phyloP scores from a whole-genome alignment of 441 rosid species.

The Populus hybrid region DNA sequence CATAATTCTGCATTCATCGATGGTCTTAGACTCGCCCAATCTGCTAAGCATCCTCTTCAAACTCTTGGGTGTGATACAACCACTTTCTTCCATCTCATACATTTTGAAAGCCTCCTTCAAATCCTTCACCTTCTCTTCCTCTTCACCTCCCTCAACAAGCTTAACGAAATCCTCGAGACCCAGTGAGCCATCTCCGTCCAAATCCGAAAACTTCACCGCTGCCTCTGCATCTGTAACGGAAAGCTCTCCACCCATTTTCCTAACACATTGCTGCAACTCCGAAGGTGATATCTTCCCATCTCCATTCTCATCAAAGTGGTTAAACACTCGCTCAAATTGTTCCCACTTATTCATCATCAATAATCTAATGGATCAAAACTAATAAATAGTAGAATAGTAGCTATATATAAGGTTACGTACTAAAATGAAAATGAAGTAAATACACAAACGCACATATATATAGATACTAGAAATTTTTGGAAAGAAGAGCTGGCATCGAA shows the following conservation, averaged over 20 bases:
- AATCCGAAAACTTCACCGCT: conserved; percentile 29
- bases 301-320: conserved; percentile 45
- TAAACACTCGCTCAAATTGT: conserved; percentile 40
- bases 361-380: neutral
- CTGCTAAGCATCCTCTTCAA: conserved; percentile 68
- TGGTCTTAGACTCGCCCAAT: conserved; percentile 44
- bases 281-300: conserved; percentile 56
- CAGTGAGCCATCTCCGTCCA: conserved; percentile 47
- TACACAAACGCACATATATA: neutral
- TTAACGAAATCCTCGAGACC: conserved; percentile 62
- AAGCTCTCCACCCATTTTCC: conserved; percentile 40
- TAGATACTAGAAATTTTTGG: neutral
- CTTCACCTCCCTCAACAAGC: conserved; percentile 51
- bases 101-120: conserved; percentile 58
- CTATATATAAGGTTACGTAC: neutral
- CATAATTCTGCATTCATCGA: conserved; percentile 53
- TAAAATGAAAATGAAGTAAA: neutral
- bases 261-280: conserved; percentile 45
- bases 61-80: conserved; percentile 65
- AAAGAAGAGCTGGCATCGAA: neutral
- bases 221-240: conserved; percentile 30
- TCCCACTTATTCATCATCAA: conserved; percentile 22
- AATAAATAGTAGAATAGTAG: neutral
- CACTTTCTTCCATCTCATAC: conserved; percentile 54
- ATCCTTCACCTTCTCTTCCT: conserved; percentile 56